Evolutionary conservation across 176 grass and related monocot genomes (phyloP), one percentile per base, ranked within the genome.

Genomic region (Raddia distichophylla): DNA sequence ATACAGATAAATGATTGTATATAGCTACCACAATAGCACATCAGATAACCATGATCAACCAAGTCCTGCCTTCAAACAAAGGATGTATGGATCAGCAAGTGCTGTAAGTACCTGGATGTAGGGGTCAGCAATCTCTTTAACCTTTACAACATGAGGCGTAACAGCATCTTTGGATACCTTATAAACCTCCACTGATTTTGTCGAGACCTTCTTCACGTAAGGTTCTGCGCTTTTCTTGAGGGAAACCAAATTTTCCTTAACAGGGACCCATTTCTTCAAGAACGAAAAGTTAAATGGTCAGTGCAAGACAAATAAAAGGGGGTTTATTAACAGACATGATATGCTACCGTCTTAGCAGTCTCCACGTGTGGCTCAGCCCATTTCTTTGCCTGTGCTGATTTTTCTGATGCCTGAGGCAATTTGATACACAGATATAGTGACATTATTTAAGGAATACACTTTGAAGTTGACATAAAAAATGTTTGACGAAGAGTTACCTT

Each of bases 201-300:
- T 76, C 32, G 83, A 93, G 4, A 88, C 44, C 61, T 64, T 91
- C 40, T 89, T 73, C 16, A 96, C 10, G 16, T 96, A 90, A 22
- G 97, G 97, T 86, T 90, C 85, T 77, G 85, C 47, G 10, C 86
- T 87, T 60, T 87, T 93, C 81, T 89, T 87, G 45, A 99, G 64
- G 50, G 89, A 62, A 19, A 85, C 80, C 82, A 88, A 86, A 52
- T 88, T 91, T 80, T 98, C 93, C 86, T 95, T 92, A 57, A 90
- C 85, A 71, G 96, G 96, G 60, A 91, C 32, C 93, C 85, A 94
- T 99, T 90, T 93, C 97, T 99, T 90, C 77, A 95, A 78, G 15
- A 58, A 86, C 9, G 7, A 82, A 67, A 59, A 68, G 22, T 68
- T 34, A 82, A 68, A 56, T 51, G 44, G 44, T 91, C 49, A 69